These are phyloP conservation scores for Alternaria ethzedia DNA, from an alignment of 2,329 filamentous ascomycete genomes.

Conservation along the genomic window DNA sequence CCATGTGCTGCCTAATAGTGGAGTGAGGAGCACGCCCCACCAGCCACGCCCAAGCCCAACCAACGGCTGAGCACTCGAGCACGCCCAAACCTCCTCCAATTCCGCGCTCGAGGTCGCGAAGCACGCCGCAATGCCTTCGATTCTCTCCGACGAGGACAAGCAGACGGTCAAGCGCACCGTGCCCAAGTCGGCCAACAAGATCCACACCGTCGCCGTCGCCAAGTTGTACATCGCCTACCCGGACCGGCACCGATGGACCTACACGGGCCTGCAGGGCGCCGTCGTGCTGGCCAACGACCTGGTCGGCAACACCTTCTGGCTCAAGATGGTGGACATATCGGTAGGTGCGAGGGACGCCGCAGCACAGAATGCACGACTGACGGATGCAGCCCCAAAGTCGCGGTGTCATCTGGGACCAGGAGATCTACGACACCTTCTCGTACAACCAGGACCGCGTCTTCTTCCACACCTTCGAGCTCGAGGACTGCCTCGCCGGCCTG, in stretches of 20 bases:
- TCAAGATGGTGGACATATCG: slow-evolving; percentile 96
- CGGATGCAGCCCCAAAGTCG: slow-evolving; percentile 60
- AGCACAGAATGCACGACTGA: slow-evolving; percentile 12
- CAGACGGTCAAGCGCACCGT: slow-evolving; percentile 94
- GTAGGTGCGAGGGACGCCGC: slow-evolving; percentile 59
- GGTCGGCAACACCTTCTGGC: slow-evolving; percentile 94
- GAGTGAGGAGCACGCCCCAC: slow-evolving; percentile 30
- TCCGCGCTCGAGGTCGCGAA: slow-evolving; percentile 16
- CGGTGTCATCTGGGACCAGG: slow-evolving; percentile 63
- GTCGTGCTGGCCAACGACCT: slow-evolving; percentile 90
- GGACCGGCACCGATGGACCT: slow-evolving; percentile 85
- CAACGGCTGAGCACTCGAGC: slow-evolving; percentile 17
- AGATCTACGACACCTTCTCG: slow-evolving; percentile 91
- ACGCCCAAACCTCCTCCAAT: slow-evolving; percentile 12
- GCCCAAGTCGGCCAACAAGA: slow-evolving; percentile 95
- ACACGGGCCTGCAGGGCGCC: slow-evolving; percentile 91
- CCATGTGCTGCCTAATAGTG: slow-evolving; percentile 40
- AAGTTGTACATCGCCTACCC: slow-evolving; percentile 93
- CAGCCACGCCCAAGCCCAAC: slow-evolving; percentile 23
- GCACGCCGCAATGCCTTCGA: slow-evolving; percentile 58
- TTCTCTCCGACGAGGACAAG: slow-evolving; percentile 92
- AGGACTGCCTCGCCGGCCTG: slow-evolving; percentile 86
- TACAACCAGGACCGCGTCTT: slow-evolving; percentile 98
- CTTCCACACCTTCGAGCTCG: slow-evolving; percentile 96
- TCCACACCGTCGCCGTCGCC: slow-evolving; percentile 92